Conservation (phyloP, 2,329 filamentous ascomycete genomes). For the Aspergillus texensis region DNA sequence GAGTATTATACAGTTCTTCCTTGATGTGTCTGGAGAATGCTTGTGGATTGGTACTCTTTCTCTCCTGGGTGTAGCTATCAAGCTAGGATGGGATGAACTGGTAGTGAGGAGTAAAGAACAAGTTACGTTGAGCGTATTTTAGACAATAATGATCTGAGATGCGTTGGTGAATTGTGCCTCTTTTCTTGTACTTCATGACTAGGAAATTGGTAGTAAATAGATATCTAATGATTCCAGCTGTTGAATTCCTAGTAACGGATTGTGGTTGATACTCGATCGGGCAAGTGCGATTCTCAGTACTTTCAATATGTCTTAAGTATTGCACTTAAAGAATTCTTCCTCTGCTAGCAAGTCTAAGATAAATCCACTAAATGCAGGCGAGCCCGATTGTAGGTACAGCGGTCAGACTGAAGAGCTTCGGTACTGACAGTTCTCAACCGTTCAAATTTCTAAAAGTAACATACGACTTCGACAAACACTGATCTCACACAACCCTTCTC, state of each 20-base stretch:
- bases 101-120: background rate
- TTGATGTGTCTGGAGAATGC: background rate
- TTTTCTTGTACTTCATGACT: background rate
- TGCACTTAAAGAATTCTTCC: background rate
- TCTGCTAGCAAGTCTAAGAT: background rate
- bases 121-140: background rate
- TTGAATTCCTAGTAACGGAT: background rate
- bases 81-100: background rate
- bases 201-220: background rate
- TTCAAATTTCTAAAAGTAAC: too few species aligned
- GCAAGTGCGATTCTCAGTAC: background rate
- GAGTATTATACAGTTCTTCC: background rate
- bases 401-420: too few species aligned
- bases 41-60: background rate
- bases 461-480: too few species aligned
- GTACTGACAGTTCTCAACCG: too few species aligned
- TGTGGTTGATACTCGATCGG: background rate
- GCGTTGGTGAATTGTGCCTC: background rate
- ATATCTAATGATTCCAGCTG: background rate
- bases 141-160: background rate
- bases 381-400: background rate
- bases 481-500: too few species aligned
- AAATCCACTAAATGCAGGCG: background rate
- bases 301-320: background rate
- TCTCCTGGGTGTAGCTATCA: background rate